phyloP scores from a whole-genome alignment of 352 stramenopile species.

The Phytophthora pini region DNA sequence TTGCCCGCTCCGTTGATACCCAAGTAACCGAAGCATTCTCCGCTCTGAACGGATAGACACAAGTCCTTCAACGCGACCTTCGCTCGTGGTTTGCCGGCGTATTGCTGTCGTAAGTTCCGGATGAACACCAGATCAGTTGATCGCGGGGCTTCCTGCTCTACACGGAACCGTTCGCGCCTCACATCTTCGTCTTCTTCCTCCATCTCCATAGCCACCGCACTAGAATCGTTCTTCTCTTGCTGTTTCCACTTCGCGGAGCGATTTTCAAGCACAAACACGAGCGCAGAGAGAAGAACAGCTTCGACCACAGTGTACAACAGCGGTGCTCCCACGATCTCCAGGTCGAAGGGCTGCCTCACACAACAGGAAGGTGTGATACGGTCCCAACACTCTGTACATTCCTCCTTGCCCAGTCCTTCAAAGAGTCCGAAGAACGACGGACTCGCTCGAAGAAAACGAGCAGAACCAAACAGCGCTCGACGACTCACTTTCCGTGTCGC shows the following conservation, averaged over 20 bases:
- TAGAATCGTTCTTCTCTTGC: conserved; percentile 8
- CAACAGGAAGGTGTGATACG: conserved; percentile 48
- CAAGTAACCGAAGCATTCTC: conserved; percentile 89
- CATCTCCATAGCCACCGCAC: conserved; percentile 19
- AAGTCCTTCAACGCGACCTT: conserved; percentile 78
- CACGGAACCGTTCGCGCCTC: conserved; percentile 35
- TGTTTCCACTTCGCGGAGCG: conserved; percentile 48
- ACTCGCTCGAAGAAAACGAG: conserved; percentile 18
- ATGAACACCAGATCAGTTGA: conserved; percentile 49
- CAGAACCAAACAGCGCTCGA: conserved; percentile 43
- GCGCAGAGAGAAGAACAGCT: conserved; percentile 45
- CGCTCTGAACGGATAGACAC: conserved; percentile 68
- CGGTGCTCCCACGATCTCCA: conserved; percentile 58
- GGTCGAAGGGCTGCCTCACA: conserved; percentile 53
- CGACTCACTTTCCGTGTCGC: conserved; percentile 74
- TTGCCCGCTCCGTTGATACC: conserved; percentile 92
- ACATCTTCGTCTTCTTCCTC: conserved; percentile 56
- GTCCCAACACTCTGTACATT: conserved; percentile 64
- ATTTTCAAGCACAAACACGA: conserved; percentile 60
- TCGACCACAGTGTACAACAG: conserved; percentile 56
- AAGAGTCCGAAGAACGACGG: conserved; percentile 69
- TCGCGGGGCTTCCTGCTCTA: conserved; percentile 27
- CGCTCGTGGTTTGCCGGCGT: conserved; percentile 83
- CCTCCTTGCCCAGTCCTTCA: conserved; percentile 46
- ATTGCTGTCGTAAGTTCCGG: conserved; percentile 55